Evolutionary conservation across 2,329 filamentous ascomycete genomes (phyloP), one percentile per base, ranked within the genome.

Genomic region (Claviceps sp.): DNA sequence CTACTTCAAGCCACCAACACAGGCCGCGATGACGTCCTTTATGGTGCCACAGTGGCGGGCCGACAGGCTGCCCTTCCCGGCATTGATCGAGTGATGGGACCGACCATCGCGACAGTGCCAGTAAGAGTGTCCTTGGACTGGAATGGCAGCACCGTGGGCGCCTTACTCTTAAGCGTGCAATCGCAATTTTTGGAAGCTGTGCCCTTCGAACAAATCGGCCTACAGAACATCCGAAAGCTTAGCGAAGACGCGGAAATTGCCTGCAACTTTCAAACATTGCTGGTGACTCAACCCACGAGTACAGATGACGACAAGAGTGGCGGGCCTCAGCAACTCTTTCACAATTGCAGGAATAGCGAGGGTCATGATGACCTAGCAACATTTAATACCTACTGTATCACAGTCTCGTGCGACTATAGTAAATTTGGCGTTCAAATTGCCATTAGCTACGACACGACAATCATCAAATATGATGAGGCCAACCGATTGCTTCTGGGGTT

Each of bases 1-100:
- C 71, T 75, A 48, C 59, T 83, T 1, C 58, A 79, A 4, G 64
- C 70, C 20, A 64, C 65, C 7, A 81, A 81, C 55, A 59, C 69
- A 2, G 75, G 54, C 1, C 54, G 52, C 0, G 34, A 65, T 1
- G 70, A 73, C 49, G 62, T 73, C 9, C 59, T 69, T 5, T 73
- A 73, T 49, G 72, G 72, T 0, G 64, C 67, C 51, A 72, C 70
- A 0, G 57, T 73, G 1, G 69, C 70, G 3, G 72, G 72, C 6
- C 64, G 72, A 24, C 57, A 58, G 1, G 56, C 54, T 1, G 48
- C 58, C 1, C 48, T 65, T 0, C 22, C 44, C 1, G 60, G 53
- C 13, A 54, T 60, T 16, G 58, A 63, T 8, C 22, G 30, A 1
- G 55, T 62, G 14, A 40, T 54, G 4, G 62, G 55, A 2, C 62